Conservation (phyloP, 2,329 filamentous ascomycete species). For the Eutypa lata region DNA sequence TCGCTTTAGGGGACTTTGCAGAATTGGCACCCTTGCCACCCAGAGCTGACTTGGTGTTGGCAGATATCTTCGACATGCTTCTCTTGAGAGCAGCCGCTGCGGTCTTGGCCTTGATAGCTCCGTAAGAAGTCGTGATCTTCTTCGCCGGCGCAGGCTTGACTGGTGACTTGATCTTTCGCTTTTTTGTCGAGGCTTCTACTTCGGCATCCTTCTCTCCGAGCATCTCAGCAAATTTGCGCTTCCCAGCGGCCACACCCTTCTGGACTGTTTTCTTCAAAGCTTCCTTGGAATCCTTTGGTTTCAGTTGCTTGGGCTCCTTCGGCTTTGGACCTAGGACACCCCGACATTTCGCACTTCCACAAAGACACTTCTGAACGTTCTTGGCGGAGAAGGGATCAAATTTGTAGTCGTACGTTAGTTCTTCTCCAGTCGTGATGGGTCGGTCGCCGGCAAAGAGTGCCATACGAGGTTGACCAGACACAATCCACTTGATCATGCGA, state of each 20-base stretch:
- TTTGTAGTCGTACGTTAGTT: constrained; percentile 90
- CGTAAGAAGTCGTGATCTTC: constrained; percentile 27
- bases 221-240: constrained; percentile 55
- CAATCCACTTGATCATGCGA: constrained; percentile 97
- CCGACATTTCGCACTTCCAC: constrained; percentile 61
- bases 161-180: constrained; percentile 44
- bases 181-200: constrained; percentile 33
- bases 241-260: constrained; percentile 42
- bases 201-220: constrained; percentile 37
- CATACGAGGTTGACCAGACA: constrained; percentile 91
- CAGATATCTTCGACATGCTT: constrained; percentile 36
- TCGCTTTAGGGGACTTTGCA: neutral
- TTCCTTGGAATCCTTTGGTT: constrained; percentile 38
- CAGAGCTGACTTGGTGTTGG: constrained; percentile 30
- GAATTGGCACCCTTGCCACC: constrained; percentile 19
- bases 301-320: constrained; percentile 49
- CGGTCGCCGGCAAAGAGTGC: constrained; percentile 88
- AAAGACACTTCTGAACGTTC: constrained; percentile 65
- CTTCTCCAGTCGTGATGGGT: constrained; percentile 90
- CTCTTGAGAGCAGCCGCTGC: constrained; percentile 36
- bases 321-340: constrained; percentile 62
- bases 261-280: constrained; percentile 31
- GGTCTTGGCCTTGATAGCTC: constrained; percentile 32
- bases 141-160: constrained; percentile 24
- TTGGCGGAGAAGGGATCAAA: constrained; percentile 68